These are phyloP conservation scores for Floccularia luteovirens DNA, from an alignment of 768 basidiomycete species.

Conservation along the genomic window DNA sequence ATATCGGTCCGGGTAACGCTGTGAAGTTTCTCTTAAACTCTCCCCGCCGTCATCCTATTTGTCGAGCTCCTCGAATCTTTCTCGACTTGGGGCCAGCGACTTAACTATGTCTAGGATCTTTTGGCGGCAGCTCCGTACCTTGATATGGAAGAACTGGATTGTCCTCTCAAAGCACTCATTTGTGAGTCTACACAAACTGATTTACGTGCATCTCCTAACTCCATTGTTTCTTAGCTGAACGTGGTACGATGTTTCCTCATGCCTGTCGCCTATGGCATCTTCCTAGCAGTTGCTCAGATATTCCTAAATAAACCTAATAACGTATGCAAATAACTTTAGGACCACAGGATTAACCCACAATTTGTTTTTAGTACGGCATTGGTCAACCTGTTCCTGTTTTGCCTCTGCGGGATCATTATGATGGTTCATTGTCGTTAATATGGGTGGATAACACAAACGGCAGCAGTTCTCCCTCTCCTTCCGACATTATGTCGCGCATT, in stretches of 20 bases:
- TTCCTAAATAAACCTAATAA: conserved; percentile 56
- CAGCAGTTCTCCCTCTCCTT: conserved; percentile 43
- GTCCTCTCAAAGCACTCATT: conserved; percentile 57
- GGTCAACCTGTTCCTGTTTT: conserved; percentile 46
- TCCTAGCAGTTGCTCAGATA: conserved; percentile 55
- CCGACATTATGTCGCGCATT: conserved; percentile 52
- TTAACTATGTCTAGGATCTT: conserved; percentile 31
- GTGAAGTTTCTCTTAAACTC: too few species aligned
- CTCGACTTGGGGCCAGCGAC: too few species aligned
- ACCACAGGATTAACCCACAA: background rate
- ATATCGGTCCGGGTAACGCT: too few species aligned
- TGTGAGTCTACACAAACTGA: too few species aligned
- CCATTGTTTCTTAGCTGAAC: conserved; percentile 34
- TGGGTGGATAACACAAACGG: conserved; percentile 69
- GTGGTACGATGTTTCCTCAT: conserved; percentile 53
- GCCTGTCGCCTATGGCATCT: conserved; percentile 60
- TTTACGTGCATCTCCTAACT: conserved; percentile 2
- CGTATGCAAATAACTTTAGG: conserved; percentile 25
- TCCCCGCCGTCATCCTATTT: too few species aligned
- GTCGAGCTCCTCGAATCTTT: too few species aligned
- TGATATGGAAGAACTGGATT: conserved; percentile 74
- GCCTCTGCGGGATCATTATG: conserved; percentile 39
- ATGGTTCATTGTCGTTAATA: conserved; percentile 42
- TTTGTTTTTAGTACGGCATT: conserved; percentile 47
- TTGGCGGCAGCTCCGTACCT: conserved; percentile 50